Evolutionary conservation across 805 yeast species (phyloP).

Genomic region (Hanseniaspora guilliermondii): DNA sequence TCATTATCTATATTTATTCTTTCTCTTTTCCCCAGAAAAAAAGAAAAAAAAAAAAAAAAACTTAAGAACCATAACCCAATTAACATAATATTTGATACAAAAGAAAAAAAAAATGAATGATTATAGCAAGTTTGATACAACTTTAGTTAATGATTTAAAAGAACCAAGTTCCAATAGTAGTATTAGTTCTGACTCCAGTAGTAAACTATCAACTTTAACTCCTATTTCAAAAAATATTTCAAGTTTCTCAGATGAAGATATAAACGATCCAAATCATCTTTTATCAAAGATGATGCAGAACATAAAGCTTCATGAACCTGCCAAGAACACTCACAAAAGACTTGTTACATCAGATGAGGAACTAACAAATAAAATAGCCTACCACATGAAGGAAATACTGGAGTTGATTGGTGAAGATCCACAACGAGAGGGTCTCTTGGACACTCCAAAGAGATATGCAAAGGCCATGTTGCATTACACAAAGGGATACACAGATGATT

Average conservation of each 20-base stretch:
- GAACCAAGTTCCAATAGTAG: neutral
- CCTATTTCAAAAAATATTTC: neutral
- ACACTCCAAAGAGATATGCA: conserved; percentile 94
- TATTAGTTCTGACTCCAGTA: neutral
- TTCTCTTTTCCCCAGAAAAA: too few species aligned
- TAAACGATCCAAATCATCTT: neutral
- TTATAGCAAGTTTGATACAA: neutral
- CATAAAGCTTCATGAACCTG: neutral
- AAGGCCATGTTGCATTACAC: conserved; percentile 92
- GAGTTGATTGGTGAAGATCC: conserved; percentile 86
- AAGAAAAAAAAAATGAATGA: neutral
- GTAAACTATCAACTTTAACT: neutral
- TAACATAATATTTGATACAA: neutral
- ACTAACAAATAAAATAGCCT: neutral
- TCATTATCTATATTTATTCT: too few species aligned
- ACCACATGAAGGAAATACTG: conserved; percentile 37
- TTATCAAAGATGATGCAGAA: neutral
- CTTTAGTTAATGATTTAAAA: neutral
- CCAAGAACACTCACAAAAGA: conserved; percentile 1
- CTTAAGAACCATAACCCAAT: too few species aligned
- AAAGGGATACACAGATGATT: conserved; percentile 90
- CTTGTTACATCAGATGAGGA: neutral
- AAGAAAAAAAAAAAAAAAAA: too few species aligned
- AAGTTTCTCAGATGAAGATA: neutral
- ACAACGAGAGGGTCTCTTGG: conserved; percentile 73